Base-by-base conservation (phyloP, 306 rosid genomes). In the Glycine latifolia region DNA sequence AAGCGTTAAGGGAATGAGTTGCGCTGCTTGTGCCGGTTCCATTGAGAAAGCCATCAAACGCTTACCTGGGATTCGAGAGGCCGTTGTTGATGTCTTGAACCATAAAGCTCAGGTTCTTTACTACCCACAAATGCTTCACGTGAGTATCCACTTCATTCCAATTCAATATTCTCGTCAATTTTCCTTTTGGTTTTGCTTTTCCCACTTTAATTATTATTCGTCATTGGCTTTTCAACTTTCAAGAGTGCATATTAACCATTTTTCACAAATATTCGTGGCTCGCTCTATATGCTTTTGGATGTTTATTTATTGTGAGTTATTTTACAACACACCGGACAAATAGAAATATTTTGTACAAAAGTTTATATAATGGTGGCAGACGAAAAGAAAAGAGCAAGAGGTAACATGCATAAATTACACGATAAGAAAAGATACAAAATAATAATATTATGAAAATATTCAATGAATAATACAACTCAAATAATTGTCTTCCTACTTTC, bases 1-100 rank as follows among this genome's bases (percentile, higher is more conserved):
- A 33, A 20, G 76, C 0, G 94, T 94, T 14, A 4, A 37, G 41
- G 97, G 97, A 55, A 91, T 94, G 95, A 94, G 90, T 0, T 91
- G 98, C 53, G 79, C 90, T n/a, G 97, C 97, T 0, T 92, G 97
- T 8, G 95, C 97, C 15, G 92, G 91, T 33, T 91, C 94, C 0
- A 87, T 92, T 0, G 97, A 94, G 80, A 94, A 91, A 76, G 82
- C 95, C 15, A 14, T 94, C 76, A 94, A 94, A 75, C 90, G 92
- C 15, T 92, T 94, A 13, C 92, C 91, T 0, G 97, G 98, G 1
- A 89, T 94, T 43, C 87, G 69, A 6, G 85, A 92, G 14, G 94
- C 97, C 1, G 75, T 84, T 3, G 91, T 91, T 10, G 98, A 94
- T 79, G 92, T 92, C 73, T 67, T 91, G 89, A 92, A 91, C 17